These are phyloP conservation scores for Hypoxylon sp. DNA, from an alignment of 2,329 filamentous ascomycete species.

Conservation along the genomic window DNA sequence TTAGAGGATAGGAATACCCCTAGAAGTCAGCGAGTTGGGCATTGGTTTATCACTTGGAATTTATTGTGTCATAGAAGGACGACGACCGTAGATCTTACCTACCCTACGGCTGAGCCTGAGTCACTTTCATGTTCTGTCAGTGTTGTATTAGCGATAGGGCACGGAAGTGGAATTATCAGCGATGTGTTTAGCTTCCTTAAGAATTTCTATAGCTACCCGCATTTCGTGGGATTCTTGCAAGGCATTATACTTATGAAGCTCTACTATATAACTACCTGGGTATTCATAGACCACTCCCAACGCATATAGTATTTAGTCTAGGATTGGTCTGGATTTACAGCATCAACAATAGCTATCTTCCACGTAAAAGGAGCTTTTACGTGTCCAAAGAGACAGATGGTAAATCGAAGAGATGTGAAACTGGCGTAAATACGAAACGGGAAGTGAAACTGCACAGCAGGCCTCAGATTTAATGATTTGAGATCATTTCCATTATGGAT, in stretches of 20 bases:
- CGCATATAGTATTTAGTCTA: background rate
- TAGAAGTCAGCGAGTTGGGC: constrained; percentile 19
- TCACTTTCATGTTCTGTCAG: background rate
- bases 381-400: background rate
- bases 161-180: background rate
- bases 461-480: constrained; percentile 74
- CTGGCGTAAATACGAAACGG: background rate
- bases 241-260: background rate
- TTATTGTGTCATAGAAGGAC: background rate
- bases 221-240: background rate
- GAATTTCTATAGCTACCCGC: background rate
- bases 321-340: background rate
- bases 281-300: background rate
- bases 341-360: background rate
- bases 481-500: constrained; percentile 73
- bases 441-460: constrained; percentile 39
- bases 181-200: background rate
- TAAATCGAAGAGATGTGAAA: background rate
- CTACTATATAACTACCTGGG: background rate
- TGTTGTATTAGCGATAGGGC: background rate
- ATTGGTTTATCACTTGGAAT: constrained; percentile 5
- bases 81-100: background rate
- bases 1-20: constrained; percentile 31
- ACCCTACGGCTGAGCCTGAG: background rate
- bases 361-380: background rate